phyloP scores from a whole-genome alignment of 768 basidiomycete genomes.

The Royoungia palumana region DNA sequence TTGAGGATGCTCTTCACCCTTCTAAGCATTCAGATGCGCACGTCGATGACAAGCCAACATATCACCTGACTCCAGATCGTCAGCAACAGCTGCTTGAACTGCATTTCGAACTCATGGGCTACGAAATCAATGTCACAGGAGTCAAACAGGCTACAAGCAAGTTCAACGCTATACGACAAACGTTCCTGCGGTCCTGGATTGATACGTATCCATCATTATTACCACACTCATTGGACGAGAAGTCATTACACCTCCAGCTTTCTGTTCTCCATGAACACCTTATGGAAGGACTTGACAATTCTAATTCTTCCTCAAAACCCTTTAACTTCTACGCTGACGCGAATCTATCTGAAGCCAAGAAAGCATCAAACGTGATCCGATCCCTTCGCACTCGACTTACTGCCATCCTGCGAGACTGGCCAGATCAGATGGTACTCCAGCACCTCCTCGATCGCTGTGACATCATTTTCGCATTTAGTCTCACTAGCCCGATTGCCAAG shows the following conservation, averaged over 20 bases:
- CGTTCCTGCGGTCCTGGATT: constrained; percentile 34
- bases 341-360: constrained; percentile 71
- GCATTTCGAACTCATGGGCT: constrained; percentile 44
- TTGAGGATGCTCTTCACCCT: constrained; percentile 53
- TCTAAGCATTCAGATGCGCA: not conserved
- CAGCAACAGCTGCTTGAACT: constrained; percentile 42
- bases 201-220: constrained; percentile 29
- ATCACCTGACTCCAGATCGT: constrained; percentile 28
- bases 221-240: constrained; percentile 46
- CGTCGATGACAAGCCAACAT: constrained; percentile 9
- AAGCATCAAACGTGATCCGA: constrained; percentile 49
- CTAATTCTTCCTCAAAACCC: constrained; percentile 19
- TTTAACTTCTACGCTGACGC: constrained; percentile 80
- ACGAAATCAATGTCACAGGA: not conserved
- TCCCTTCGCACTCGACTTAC: constrained; percentile 52
- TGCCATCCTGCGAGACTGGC: constrained; percentile 74
- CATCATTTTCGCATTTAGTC: constrained; percentile 53
- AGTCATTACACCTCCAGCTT: constrained; percentile 52
- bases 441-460: constrained; percentile 74
- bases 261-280: constrained; percentile 44
- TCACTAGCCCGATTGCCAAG: constrained; percentile 75
- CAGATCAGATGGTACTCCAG: constrained; percentile 96
- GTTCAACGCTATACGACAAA: constrained; percentile 36
- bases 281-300: constrained; percentile 26
- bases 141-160: not conserved